Evolutionary conservation across 441 rosid species (phyloP), one percentile per base, ranked within the genome.

Genomic region (Pelargonium myrrhifolium): DNA sequence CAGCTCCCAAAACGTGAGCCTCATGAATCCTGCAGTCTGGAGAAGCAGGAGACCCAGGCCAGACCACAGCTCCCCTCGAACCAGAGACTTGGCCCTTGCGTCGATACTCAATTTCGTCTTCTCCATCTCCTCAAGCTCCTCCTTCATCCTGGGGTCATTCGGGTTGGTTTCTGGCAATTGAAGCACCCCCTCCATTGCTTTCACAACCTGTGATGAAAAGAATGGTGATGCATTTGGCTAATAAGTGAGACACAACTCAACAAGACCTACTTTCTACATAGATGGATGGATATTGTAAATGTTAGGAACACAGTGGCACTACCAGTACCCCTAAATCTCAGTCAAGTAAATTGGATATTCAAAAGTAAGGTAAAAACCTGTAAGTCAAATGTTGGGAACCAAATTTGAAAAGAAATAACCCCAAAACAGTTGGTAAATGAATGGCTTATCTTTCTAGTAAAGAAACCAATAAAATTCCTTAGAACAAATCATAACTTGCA

Each of bases 1-100:
- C 15, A 91, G 91, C 73, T 91, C 99, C 97, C 99, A 91, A 64
- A 94, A 94, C 0, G 99, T 94, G 4, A 94, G 83, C 86, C 99
- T 84, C 97, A 91, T 88, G 89, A 91, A 91, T 20, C 80, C 96
- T 0, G 84, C 87, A 1, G 99, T 94, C 79, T 94, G 99, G 56
- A 81, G 71, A 10, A 88, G 81, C 6, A 81, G 1, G 60, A 82
- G 73, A 20, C 83, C 86, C 18, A 76, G 77, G 39, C 85, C 87
- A 39, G 84, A 80, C 43, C 72, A 83, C 6, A 85, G 77, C 73
- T 85, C 92, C 3, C 78, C 65, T 56, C 82, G 71, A 11, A 84
- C 91, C 53, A 64, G 78, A 12, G 85, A 70, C 71, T 45, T 39
- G 0, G 89, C 86, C 49, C 66, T 76, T n/a, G 60, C 7, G 72